Evolutionary conservation across 2,329 filamentous ascomycete genomes (phyloP), one percentile per base, ranked within the genome.

Genomic region (Pseudogymnoascus sp.): DNA sequence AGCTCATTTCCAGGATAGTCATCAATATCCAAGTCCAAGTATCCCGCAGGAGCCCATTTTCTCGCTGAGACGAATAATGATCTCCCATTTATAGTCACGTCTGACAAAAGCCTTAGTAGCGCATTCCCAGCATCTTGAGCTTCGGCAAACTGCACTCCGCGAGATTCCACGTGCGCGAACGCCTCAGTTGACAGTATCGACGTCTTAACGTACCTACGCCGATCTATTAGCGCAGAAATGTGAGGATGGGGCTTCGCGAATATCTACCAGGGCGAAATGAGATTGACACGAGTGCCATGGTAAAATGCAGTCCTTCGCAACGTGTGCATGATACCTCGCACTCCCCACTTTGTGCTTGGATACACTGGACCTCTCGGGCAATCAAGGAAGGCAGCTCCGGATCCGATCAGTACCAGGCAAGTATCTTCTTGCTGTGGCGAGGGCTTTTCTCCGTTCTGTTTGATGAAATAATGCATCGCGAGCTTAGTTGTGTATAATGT

Each of bases 241-340:
- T 54, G n/a, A 31, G 37, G 15, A 59, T 29, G 31, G 21, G 17
- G 1, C 36, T 39, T 39, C 31, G 39, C 40, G n/a, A 26, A n/a
- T 60, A 64, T 64, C 36, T 63, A 74, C 74, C 72, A 75, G 3
- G 74, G 74, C 3, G 71, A 72, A 37, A 75, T 73, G 26, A 73
- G 63, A 58, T 74, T 74, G 2, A 76, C 69, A 0, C 75, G 70
- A 60, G 70, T 73, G 3, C 72, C 67, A 36, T 73, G 68, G 40
- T 69, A 68, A 60, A 67, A 71, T 3, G 69, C 64, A 5, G 71
- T 73, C 26, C 69, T 64, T 37, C 73, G 62, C 41, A 76, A 61
- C 9, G 70, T 67, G 62, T 71, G 71, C 71, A 76, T 72, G n/a
- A 76, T 70, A 1, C 73, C 73, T 50, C 74, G 68, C 59, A 72